Evolutionary conservation across 2,329 filamentous ascomycete genomes (phyloP), one percentile per base, ranked within the genome.

Genomic region (Cytospora schulzeri): DNA sequence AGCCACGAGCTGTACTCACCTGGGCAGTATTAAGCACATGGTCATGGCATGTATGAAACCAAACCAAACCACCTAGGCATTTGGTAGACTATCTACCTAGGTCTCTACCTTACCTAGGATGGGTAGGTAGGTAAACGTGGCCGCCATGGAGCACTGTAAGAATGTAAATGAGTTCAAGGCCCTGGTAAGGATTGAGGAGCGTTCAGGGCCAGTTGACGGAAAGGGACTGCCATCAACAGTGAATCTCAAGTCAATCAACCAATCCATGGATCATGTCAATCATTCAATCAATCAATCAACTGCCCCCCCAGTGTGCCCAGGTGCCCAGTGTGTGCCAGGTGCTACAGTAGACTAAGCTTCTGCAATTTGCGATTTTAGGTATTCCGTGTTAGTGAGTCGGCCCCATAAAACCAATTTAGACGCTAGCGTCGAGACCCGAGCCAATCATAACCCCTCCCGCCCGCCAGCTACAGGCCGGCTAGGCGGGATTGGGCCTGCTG

Each of bases 401-500:
- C 45, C 45, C 45, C 45, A 48, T 48, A 48, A 24, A 24, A 24
- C 22, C 45, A 48, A 48, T 48, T 48, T 48, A 24, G n/a, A 48
- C 7, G 45, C 45, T 48, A 48, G 45, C 45, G 45, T 24, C 11
- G 11, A 22, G 1, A 24, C 45, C 45, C 45, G 45, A 48, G 19
- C 45, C 45, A 48, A 48, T 48, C 5, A 48, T 1, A 48, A 1
- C n/a, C 52, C 60, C 60, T 56, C 60, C 55, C 60, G 55, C 41
- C 52, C 19, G 52, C 52, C 60, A 50, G 52, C 24, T 35, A 28
- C 11, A 29, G 17, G 11, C 28, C 52, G 38, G 15, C 55, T 62
- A 62, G 60, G 60, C 60, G 53, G 60, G 55, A 56, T 62, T 38
- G 11, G 60, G 60, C 60, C 54, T 56, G 38, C 41, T 24, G 52